phyloP scores from a whole-genome alignment of 805 yeast genomes.

The Myxozyma geophila region DNA sequence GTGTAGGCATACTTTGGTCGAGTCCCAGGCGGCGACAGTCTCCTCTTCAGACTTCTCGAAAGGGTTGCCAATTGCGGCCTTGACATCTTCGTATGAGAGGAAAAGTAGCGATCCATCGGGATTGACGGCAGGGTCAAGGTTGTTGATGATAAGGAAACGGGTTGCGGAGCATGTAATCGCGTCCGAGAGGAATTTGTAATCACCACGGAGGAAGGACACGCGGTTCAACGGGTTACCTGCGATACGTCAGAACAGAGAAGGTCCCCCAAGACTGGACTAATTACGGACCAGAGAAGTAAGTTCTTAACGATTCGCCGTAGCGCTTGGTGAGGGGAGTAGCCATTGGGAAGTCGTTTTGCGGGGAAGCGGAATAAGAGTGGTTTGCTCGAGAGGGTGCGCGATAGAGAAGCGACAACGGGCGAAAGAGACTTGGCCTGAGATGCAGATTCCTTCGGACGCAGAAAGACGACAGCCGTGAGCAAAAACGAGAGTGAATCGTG shows the following conservation, averaged over 20 bases:
- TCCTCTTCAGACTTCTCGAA: conserved; percentile 40
- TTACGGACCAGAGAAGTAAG: conserved; percentile 35
- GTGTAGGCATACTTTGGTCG: conserved; percentile 43
- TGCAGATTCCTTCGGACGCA: too few species aligned
- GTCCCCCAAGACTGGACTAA: not conserved
- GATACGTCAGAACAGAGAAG: not conserved
- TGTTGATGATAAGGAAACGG: conserved; percentile 53
- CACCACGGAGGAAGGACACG: conserved; percentile 65
- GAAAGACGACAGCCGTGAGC: too few species aligned
- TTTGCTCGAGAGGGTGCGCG: not conserved
- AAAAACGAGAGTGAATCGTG: too few species aligned
- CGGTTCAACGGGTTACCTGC: conserved; percentile 62
- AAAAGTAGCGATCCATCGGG: conserved; percentile 41
- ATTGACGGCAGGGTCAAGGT: conserved; percentile 37
- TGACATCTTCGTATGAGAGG: conserved; percentile 46
- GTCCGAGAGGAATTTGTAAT: conserved; percentile 54
- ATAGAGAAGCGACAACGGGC: too few species aligned
- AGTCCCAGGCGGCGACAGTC: conserved; percentile 45
- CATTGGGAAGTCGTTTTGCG: conserved; percentile 15
- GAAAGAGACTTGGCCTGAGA: too few species aligned
- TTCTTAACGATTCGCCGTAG: conserved; percentile 34
- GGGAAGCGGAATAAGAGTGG: conserved; percentile 13
- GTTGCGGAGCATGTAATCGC: conserved; percentile 55
- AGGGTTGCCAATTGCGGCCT: conserved; percentile 46
- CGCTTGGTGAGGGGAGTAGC: conserved; percentile 37